These are phyloP conservation scores for Rhododendron ferrugineum DNA, from an alignment of 148 eudicot species.

Conservation along the genomic window DNA sequence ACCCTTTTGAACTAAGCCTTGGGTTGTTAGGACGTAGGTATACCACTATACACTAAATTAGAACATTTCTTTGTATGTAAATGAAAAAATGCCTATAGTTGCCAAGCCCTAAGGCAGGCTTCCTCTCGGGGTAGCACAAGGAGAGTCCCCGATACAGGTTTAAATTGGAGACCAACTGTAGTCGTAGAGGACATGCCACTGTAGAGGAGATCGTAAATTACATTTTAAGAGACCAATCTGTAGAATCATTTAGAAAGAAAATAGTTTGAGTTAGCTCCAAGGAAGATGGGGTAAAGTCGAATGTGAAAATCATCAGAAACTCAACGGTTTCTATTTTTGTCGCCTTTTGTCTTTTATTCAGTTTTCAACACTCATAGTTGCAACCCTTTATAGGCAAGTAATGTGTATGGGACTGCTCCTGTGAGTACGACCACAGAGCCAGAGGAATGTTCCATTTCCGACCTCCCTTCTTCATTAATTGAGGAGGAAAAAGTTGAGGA, in stretches of 20 bases:
- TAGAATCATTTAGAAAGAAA: not conserved
- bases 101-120: not conserved
- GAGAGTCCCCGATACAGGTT: not conserved
- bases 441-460: not conserved
- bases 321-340: not conserved
- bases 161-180: not conserved
- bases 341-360: not conserved
- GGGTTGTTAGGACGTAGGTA: not conserved
- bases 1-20: not conserved
- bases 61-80: not conserved
- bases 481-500: slow-evolving; percentile 8
- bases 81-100: not conserved
- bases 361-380: not conserved
- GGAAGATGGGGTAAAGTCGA: not conserved
- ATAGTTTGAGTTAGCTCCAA: not conserved
- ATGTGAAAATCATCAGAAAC: not conserved
- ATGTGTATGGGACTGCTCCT: not conserved
- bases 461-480: not conserved
- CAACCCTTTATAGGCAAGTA: slow-evolving; percentile 4
- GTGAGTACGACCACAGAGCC: not conserved
- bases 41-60: not conserved
- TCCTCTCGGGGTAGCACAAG: not conserved
- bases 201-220: not conserved
- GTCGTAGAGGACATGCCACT: not conserved
- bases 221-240: not conserved